Conservation (phyloP, 495 filamentous ascomycete genomes). For the Evernia prunastri region DNA sequence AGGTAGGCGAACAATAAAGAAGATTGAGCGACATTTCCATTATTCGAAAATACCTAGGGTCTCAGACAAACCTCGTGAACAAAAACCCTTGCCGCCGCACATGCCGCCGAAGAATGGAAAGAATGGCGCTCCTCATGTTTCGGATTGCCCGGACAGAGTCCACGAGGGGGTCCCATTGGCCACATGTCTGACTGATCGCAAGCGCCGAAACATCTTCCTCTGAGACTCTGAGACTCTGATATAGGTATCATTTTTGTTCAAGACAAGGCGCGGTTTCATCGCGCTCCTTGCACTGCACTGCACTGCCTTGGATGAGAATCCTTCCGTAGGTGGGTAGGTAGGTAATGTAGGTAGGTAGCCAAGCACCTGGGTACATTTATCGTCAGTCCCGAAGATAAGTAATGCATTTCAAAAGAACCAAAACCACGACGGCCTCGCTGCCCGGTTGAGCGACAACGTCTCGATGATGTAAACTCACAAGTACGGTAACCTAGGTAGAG, state of each 20-base stretch:
- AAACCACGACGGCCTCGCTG: too few species aligned
- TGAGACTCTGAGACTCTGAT: too few species aligned
- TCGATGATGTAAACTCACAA: too few species aligned
- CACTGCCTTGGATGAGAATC: background rate
- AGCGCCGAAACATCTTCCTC: background rate
- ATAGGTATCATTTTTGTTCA: too few species aligned
- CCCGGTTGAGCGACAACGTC: background rate
- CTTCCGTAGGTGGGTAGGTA: too few species aligned
- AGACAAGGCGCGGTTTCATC: background rate
- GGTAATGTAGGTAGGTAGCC: too few species aligned
- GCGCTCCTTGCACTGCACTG: too few species aligned
- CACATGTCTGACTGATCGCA: background rate
- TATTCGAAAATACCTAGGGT: too few species aligned
- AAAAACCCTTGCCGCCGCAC: background rate
- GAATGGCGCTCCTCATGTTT: background rate
- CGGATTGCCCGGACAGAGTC: background rate
- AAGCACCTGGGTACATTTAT: too few species aligned
- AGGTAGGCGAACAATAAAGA: conserved; percentile 1
- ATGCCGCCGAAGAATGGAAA: background rate
- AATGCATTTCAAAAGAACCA: too few species aligned
- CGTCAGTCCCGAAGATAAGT: too few species aligned
- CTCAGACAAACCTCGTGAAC: background rate
- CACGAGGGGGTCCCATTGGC: background rate
- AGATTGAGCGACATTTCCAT: background rate
- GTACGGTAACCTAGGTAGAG: too few species aligned